phyloP scores from a whole-genome alignment of 306 rosid genomes.

The Prosopis cineraria region DNA sequence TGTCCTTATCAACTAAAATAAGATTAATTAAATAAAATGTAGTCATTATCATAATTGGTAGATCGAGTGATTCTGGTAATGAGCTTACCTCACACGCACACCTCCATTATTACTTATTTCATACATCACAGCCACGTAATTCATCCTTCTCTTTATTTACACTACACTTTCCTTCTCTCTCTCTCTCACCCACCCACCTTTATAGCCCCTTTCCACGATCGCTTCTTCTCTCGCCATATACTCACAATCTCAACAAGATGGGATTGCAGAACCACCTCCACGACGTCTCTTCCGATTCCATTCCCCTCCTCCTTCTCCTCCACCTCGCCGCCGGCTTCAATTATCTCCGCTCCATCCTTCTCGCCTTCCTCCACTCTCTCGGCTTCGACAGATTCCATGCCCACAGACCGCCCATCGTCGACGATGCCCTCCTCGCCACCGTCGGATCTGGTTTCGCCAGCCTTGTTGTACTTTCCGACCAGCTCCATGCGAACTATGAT shows the following conservation, averaged over 20 bases:
- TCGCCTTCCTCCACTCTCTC: conserved; percentile 45
- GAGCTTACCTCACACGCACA: background rate
- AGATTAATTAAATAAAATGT: background rate
- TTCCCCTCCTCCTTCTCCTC: conserved; percentile 68
- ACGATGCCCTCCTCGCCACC: conserved; percentile 45
- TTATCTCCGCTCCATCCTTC: conserved; percentile 57
- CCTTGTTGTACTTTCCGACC: conserved; percentile 69
- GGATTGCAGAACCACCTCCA: conserved; percentile 75
- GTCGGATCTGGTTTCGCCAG: conserved; percentile 75
- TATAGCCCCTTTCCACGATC: conserved; percentile 14
- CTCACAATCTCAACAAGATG: conserved; percentile 40
- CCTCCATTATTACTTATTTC: background rate
- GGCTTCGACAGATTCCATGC: conserved; percentile 48
- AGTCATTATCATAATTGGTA: background rate
- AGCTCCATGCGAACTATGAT: conserved; percentile 56
- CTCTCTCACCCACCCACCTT: background rate
- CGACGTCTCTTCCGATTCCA: conserved; percentile 85
- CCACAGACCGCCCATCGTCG: conserved; percentile 26
- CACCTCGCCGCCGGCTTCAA: conserved; percentile 61
- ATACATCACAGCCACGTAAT: background rate
- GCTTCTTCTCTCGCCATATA: conserved; percentile 19
- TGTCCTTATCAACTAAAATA: background rate
- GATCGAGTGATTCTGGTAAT: background rate
- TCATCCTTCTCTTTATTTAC: background rate
- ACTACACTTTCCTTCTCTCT: background rate